Conservation (phyloP, 2,329 filamentous ascomycete species). For the Eurotiales sp. region DNA sequence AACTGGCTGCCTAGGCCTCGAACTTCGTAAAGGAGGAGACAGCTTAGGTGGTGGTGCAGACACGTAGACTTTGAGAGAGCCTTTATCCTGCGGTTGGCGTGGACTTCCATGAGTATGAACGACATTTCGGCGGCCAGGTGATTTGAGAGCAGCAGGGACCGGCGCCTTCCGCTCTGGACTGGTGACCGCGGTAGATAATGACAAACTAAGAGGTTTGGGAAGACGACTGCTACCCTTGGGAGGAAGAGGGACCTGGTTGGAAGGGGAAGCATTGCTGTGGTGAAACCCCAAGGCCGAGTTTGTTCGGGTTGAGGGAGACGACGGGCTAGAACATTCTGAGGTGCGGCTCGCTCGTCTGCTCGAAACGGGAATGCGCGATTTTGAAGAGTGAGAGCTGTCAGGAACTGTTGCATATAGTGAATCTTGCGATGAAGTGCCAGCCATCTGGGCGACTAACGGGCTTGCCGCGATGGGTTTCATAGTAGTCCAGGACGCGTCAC, state of each 20-base stretch:
- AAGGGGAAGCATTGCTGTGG: conserved; percentile 21
- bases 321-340: conserved; percentile 38
- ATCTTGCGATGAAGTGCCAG: conserved; percentile 28
- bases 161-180: conserved; percentile 26
- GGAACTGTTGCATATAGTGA: conserved; percentile 23
- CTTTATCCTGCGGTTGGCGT: conserved; percentile 47
- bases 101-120: conserved; percentile 31
- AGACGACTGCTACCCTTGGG: conserved; percentile 40
- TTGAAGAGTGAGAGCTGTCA: conserved; percentile 31
- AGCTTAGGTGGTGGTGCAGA: conserved; percentile 65
- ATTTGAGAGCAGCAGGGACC: conserved; percentile 28
- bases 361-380: conserved; percentile 45
- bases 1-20: conserved; percentile 73
- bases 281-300: conserved; percentile 32
- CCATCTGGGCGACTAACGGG: conserved; percentile 32
- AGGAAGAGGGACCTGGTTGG: conserved; percentile 29
- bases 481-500: conserved; percentile 52
- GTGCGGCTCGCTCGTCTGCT: conserved; percentile 37
- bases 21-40: conserved; percentile 76
- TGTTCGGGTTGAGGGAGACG: conserved; percentile 30
- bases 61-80: conserved; percentile 69
- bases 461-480: conserved; percentile 25
- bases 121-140: conserved; percentile 33
- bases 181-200: conserved; percentile 15
- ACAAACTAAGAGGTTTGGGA: conserved; percentile 30